Conservation (phyloP, 106 monocot species). For the Dendrobium catenatum region DNA sequence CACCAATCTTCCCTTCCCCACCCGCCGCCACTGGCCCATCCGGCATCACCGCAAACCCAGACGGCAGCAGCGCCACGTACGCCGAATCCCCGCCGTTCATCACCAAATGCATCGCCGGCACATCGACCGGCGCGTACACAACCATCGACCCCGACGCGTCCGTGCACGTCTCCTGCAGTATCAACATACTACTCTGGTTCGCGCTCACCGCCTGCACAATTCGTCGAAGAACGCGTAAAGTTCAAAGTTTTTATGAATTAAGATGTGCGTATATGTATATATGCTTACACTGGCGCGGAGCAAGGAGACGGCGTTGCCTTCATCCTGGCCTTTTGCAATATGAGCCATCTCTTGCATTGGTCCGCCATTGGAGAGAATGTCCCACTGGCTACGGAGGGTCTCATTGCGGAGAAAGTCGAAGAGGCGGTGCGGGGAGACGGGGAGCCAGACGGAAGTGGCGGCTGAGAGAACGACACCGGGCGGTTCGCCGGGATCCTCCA, state of each 20-base stretch:
- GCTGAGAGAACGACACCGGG: constrained; percentile 86
- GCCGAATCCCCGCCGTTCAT: constrained; percentile 87
- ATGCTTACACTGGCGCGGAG: constrained; percentile 62
- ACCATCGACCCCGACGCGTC: constrained; percentile 72
- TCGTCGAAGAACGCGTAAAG: not conserved
- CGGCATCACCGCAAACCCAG: constrained; percentile 65
- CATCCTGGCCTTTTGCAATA: constrained; percentile 74
- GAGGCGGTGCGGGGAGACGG: constrained; percentile 38
- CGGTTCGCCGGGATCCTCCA: constrained; percentile 74
- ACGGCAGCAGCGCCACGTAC: constrained; percentile 71
- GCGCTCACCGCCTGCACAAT: constrained; percentile 35
- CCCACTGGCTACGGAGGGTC: constrained; percentile 78
- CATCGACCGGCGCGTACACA: constrained; percentile 81
- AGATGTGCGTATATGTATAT: not conserved
- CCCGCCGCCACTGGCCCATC: constrained; percentile 15
- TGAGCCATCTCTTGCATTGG: constrained; percentile 94
- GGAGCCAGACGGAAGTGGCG: constrained; percentile 83
- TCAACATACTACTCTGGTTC: constrained; percentile 69
- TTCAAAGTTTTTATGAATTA: not conserved
- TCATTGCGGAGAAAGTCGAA: constrained; percentile 84
- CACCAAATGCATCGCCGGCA: constrained; percentile 75
- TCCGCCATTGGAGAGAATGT: constrained; percentile 80
- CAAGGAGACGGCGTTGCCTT: constrained; percentile 79
- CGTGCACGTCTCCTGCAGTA: constrained; percentile 81
- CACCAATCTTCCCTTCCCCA: not conserved